A percentile compares a stretch with the other conserved stretches of the same genome.
Evolutionary conservation across 148 eudicot species (phyloP).

Genomic region (Polygonum aviculare): DNA sequence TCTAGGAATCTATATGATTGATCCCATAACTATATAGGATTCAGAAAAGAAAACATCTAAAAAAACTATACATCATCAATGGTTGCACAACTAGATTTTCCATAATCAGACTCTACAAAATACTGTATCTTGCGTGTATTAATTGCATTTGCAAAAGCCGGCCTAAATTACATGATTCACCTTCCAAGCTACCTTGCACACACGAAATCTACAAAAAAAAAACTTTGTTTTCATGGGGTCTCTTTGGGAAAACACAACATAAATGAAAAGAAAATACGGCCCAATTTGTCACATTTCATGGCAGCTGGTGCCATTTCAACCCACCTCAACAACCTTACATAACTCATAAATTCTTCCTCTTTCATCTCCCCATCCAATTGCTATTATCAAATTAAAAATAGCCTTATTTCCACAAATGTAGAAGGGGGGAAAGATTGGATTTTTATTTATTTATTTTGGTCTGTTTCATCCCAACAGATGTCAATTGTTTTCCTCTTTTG

Average conservation of each 20-base stretch:
- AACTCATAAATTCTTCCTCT: background rate
- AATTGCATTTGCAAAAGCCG: background rate
- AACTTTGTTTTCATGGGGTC: background rate
- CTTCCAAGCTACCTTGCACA: background rate
- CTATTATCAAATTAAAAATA: background rate
- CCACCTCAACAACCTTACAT: background rate
- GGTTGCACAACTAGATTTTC: background rate
- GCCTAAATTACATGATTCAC: slow-evolving; percentile 4
- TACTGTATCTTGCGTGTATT: background rate
- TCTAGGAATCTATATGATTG: background rate
- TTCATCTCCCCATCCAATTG: background rate
- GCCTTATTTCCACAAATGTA: background rate
- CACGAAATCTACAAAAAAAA: background rate
- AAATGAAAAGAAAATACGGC: background rate
- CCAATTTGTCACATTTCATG: background rate
- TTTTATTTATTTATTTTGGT: background rate
- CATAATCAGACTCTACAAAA: background rate
- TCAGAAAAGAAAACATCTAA: background rate
- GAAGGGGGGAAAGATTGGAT: background rate
- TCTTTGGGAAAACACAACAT: background rate
- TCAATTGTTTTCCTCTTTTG: background rate
- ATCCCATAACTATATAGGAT: background rate
- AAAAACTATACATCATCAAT: background rate
- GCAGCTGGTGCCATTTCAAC: background rate
- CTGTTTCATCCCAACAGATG: background rate